Evolutionary conservation across 805 yeast genomes (phyloP).

Genomic region (Blastobotrys chiropterorum): DNA sequence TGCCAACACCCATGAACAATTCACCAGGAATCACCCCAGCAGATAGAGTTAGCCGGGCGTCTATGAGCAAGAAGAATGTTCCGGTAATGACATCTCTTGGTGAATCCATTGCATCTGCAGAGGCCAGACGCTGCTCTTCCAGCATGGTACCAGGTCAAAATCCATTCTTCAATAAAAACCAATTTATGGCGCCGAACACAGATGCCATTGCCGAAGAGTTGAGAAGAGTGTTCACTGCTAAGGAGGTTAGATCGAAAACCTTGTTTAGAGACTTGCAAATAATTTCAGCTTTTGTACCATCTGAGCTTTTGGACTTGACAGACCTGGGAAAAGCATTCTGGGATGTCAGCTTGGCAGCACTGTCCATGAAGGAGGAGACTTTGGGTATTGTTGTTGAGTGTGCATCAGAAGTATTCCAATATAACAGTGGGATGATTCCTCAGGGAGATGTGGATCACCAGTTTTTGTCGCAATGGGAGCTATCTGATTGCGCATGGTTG

Average conservation of each 20-base stretch:
- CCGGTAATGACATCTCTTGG: constrained; percentile 18
- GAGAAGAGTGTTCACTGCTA: constrained; percentile 20
- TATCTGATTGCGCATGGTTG: constrained; percentile 24
- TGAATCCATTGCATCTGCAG: constrained; percentile 21
- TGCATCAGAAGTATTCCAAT: constrained; percentile 24
- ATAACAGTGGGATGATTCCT: constrained; percentile 16
- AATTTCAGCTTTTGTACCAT: constrained; percentile 30
- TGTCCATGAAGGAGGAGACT: constrained; percentile 24
- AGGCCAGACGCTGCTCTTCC: constrained; percentile 20
- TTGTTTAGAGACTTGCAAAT: constrained; percentile 31
- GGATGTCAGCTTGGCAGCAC: constrained; percentile 33
- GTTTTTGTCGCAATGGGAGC: constrained; percentile 17
- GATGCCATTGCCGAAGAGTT: constrained; percentile 32
- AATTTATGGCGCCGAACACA: constrained; percentile 21
- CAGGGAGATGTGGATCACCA: constrained; percentile 8
- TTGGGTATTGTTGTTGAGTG: constrained; percentile 17
- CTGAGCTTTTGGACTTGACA: constrained; percentile 24
- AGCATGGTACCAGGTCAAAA: constrained; percentile 10
- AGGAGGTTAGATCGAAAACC: constrained; percentile 27
- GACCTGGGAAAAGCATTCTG: constrained; percentile 31
- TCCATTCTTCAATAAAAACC: constrained; percentile 2
- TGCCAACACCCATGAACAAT: constrained; percentile 1
- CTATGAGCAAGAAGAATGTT: constrained; percentile 4
- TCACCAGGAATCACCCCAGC: constrained; percentile 5
- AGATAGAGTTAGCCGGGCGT: background rate